Conservation (phyloP, 345 rosid genomes). For the Toxicodendron radicans region DNA sequence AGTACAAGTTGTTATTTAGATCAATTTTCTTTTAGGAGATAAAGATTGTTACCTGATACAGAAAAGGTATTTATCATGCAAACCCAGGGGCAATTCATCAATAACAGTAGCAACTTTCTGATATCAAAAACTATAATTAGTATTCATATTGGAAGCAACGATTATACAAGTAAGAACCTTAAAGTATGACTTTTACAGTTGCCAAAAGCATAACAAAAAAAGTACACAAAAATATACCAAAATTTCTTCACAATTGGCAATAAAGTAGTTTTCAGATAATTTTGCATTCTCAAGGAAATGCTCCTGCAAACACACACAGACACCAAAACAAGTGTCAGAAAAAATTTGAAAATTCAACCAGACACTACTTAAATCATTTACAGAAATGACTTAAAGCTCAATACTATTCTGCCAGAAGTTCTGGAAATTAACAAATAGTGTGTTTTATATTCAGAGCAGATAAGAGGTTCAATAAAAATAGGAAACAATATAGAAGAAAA, state of each 20-base stretch:
- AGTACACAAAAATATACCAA: conserved; percentile 48
- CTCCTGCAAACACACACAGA: conserved; percentile 48
- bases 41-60: conserved; percentile 58
- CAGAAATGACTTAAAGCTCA: background rate
- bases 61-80: conserved; percentile 82
- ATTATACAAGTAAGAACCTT: background rate
- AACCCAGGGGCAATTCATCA: conserved; percentile 72
- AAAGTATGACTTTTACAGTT: background rate
- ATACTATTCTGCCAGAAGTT: too few species aligned
- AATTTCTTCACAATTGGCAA: conserved; percentile 70
- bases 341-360: background rate
- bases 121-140: conserved; percentile 21
- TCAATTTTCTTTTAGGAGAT: conserved; percentile 1
- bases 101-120: conserved; percentile 77
- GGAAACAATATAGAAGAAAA: too few species aligned
- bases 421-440: too few species aligned
- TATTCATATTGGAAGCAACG: background rate
- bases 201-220: background rate
- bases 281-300: conserved; percentile 81
- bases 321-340: conserved; percentile 14
- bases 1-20: background rate
- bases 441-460: too few species aligned
- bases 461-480: too few species aligned
- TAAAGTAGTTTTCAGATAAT: conserved; percentile 79
- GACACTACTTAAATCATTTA: background rate